Percentiles rank a stretch among this genome's conserved stretches.
phyloP scores from a whole-genome alignment of 2,329 filamentous ascomycete genomes.

The Phialophora expanda region DNA sequence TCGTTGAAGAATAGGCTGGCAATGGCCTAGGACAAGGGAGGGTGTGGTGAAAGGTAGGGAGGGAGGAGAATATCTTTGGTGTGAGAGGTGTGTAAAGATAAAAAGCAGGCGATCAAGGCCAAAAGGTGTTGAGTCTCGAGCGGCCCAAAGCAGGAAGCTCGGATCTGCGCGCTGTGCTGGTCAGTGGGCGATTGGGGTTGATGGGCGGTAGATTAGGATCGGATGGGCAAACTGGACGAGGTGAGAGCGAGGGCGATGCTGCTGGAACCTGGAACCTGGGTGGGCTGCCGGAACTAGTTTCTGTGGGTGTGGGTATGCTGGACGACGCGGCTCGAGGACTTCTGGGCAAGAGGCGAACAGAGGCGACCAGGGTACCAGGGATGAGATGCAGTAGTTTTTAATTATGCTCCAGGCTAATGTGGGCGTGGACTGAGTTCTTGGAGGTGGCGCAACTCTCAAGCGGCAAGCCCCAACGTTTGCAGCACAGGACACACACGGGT shows the following conservation, averaged over 20 bases:
- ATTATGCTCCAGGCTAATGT: slow-evolving; percentile 27
- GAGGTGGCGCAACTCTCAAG: slow-evolving; percentile 32
- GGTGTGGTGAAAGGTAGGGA: slow-evolving; percentile 19
- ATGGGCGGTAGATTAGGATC: slow-evolving; percentile 15
- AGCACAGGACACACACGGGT: slow-evolving; percentile 12
- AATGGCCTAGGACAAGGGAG: slow-evolving; percentile 27
- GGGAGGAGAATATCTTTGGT: slow-evolving; percentile 21
- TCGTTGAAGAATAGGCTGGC: slow-evolving; percentile 28
- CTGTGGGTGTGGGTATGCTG: slow-evolving; percentile 25
- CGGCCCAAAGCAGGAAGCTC: slow-evolving; percentile 33
- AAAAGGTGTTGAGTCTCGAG: slow-evolving; percentile 38
- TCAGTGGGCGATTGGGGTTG: slow-evolving; percentile 18
- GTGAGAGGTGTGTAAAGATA: slow-evolving; percentile 22
- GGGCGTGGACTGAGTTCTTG: slow-evolving; percentile 26
- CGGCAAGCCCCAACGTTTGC: slow-evolving; percentile 12
- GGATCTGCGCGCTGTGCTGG: slow-evolving; percentile 35
- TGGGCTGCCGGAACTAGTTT: slow-evolving; percentile 12
- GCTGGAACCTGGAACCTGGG: slow-evolving; percentile 17
- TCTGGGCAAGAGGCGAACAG: slow-evolving; percentile 26
- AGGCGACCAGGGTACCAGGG: slow-evolving; percentile 16
- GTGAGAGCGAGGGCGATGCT: slow-evolving; percentile 11
- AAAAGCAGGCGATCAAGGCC: slow-evolving; percentile 28
- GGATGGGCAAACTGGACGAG: slow-evolving; percentile 24
- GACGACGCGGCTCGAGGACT: slow-evolving; percentile 34
- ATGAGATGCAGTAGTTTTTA: slow-evolving; percentile 29